Base-by-base conservation (phyloP, 2,329 filamentous ascomycete genomes). In the Monosporascus sp. region DNA sequence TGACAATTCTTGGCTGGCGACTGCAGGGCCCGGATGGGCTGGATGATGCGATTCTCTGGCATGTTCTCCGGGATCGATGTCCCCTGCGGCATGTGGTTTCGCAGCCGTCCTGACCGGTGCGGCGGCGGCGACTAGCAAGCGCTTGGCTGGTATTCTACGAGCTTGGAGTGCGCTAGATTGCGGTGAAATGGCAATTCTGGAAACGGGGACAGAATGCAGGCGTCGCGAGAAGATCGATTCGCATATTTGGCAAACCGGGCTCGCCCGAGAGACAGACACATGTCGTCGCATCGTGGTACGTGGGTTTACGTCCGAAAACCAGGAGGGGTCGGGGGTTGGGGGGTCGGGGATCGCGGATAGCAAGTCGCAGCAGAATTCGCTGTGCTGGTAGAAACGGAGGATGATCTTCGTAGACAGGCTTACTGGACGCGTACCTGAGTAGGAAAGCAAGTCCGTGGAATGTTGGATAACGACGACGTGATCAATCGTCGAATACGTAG, bases 181-280 rank as follows among this genome's bases (percentile, higher is more conserved):
- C 48, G 58, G 48, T 48, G 56, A 52, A 28, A 44, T 55, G 43
- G 53, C 55, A 52, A 56, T 38, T 44, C 55, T 57, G 55, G 67
- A 54, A 50, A 53, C 45, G 55, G 57, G 51, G 37, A 55, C 7
- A 1, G 61, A 52, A 51, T 57, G 48, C 50, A 60, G 58, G 35
- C 54, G 59, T 40, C 60, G 62, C 26, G 59, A 46, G 7, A 59
- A 57, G 46, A 67, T 60, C 40, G 66, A 62, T 50, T 68, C 65
- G 60, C 71, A 70, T 22, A 67, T 62, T 41, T 65, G 64, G 49
- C 66, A 67, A 20, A 68, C 51, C 0, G 59, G 53, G 35, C 50
- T 59, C 43, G 58, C 51, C 46, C 61, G 63, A 50, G 55, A 54
- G 18, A 60, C 48, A 31, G 56, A 52, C 18, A 55, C 37, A 9